Evolutionary conservation across 352 stramenopile genomes (phyloP).

Genomic region (Halophytophthora batemanensis): DNA sequence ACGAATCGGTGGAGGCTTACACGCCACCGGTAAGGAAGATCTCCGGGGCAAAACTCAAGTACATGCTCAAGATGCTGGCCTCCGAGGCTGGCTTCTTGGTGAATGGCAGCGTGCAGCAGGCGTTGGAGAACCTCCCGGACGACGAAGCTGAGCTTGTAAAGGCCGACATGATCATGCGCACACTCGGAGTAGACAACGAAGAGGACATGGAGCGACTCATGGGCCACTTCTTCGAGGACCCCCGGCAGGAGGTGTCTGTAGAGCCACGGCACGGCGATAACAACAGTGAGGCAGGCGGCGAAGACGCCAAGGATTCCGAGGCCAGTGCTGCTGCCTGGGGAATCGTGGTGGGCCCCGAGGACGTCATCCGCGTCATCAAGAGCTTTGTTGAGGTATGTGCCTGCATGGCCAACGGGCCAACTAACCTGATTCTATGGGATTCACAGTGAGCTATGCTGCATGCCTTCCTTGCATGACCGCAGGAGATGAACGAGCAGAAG

Average conservation of each 20-base stretch:
- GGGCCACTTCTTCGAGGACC: constrained; percentile 73
- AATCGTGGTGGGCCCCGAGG: constrained; percentile 74
- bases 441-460: neutral
- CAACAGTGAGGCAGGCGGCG: constrained; percentile 12
- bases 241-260: constrained; percentile 43
- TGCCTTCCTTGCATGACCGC: constrained; percentile 8
- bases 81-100: constrained; percentile 88
- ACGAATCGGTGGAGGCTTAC: constrained; percentile 56
- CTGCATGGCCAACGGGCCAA: neutral
- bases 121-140: constrained; percentile 67
- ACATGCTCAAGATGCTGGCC: constrained; percentile 86
- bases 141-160: constrained; percentile 82
- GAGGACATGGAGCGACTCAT: constrained; percentile 85
- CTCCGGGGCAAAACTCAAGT: constrained; percentile 80
- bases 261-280: constrained; percentile 25
- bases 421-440: neutral
- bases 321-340: constrained; percentile 29
- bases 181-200: constrained; percentile 84
- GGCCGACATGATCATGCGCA: constrained; percentile 85
- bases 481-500: constrained; percentile 78
- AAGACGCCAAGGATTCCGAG: constrained; percentile 7
- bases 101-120: constrained; percentile 72
- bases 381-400: constrained; percentile 83
- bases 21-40: constrained; percentile 54
- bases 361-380: constrained; percentile 86